A percentile compares a stretch with the other conserved stretches of the same genome.
These are phyloP conservation scores for Fusarium praegraminearum DNA, from an alignment of 2,329 filamentous ascomycete species.

Conservation along the genomic window DNA sequence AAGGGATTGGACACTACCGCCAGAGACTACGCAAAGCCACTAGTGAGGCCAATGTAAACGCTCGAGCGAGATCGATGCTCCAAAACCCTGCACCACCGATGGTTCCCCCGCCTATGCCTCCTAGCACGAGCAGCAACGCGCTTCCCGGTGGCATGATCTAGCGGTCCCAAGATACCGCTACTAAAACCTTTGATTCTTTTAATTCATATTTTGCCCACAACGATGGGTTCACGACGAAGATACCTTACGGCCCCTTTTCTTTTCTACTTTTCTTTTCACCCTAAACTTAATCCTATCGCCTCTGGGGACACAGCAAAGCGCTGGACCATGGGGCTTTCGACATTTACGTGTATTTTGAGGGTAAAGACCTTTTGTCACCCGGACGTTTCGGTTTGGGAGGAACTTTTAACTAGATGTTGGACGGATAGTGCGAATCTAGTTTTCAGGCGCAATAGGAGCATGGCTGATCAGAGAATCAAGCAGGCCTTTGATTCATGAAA, in stretches of 20 bases:
- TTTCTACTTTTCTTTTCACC: conserved; percentile 9
- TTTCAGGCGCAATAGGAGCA: conserved; percentile 39
- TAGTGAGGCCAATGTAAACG: conserved; percentile 55
- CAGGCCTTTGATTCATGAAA: conserved; percentile 52
- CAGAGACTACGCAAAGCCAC: conserved; percentile 59
- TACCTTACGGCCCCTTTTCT: conserved; percentile 38
- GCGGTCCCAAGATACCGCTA: conserved; percentile 29
- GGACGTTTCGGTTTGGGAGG: conserved; percentile 29
- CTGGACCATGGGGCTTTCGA: conserved; percentile 1
- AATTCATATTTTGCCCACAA: conserved; percentile 29
- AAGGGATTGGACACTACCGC: conserved; percentile 50
- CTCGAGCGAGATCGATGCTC: conserved; percentile 46
- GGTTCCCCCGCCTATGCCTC: conserved; percentile 46
- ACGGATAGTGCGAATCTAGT: conserved; percentile 37
- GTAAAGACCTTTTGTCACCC: conserved; percentile 26
- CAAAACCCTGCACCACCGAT: conserved; percentile 46
- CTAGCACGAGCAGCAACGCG: conserved; percentile 48
- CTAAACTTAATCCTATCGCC: conserved; percentile 30
- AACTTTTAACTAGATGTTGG: conserved; percentile 27
- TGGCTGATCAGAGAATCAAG: conserved; percentile 47
- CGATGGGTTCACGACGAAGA: conserved; percentile 42
- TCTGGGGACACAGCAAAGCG: conserved; percentile 1
- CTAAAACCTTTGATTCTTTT: conserved; percentile 31
- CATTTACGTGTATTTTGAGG: conserved; percentile 32
- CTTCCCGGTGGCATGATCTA: conserved; percentile 62